These are phyloP conservation scores for Apiospora koreana DNA, from an alignment of 2,329 filamentous ascomycete species.

Conservation along the genomic window DNA sequence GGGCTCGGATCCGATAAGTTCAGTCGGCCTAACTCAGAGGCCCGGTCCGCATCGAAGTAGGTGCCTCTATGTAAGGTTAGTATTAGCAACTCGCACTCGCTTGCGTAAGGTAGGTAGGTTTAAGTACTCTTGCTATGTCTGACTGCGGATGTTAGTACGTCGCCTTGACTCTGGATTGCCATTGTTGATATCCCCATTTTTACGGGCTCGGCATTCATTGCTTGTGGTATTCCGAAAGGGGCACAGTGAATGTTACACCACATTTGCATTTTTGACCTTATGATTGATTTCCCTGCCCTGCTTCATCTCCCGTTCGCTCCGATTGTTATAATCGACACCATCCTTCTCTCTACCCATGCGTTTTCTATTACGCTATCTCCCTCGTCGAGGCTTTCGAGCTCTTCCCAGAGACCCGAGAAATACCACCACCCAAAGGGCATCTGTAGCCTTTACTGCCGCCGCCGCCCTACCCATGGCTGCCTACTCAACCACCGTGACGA, in stretches of 20 bases:
- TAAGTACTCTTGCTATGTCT: no score
- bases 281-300: no score
- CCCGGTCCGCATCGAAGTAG: neutral
- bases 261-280: neutral
- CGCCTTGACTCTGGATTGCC: neutral
- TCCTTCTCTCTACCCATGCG: neutral
- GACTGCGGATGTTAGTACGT: no score
- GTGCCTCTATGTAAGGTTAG: neutral
- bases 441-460: neutral
- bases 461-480: neutral
- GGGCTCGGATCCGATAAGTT: neutral
- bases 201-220: neutral
- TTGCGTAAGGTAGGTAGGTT: neutral
- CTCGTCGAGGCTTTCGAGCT: neutral
- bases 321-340: neutral
- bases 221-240: neutral
- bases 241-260: neutral
- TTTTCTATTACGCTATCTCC: neutral
- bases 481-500: constrained; percentile 3
- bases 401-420: neutral
- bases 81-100: neutral
- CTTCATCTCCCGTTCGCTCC: neutral
- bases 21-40: constrained; percentile 1
- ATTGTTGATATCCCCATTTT: neutral
- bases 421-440: neutral